Evolutionary conservation across 805 yeast genomes (phyloP).

Genomic region (Nakazawaea anatomiae): DNA sequence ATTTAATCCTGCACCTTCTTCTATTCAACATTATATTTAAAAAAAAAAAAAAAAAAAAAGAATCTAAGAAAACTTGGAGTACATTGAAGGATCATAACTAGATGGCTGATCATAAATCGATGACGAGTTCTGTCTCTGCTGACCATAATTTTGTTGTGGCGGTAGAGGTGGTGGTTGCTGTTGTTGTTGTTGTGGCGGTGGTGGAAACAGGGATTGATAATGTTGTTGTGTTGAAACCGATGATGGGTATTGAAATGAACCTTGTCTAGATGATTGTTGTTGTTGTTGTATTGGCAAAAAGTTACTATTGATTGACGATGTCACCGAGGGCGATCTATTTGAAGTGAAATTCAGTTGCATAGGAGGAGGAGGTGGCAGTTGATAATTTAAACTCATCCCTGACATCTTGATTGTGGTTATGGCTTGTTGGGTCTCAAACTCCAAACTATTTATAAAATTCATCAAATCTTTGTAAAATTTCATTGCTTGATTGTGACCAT

Average conservation of each 20-base stretch:
- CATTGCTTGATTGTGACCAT: slow-evolving; percentile 57
- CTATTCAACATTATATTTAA: too few relatives aligned
- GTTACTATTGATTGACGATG: slow-evolving; percentile 11
- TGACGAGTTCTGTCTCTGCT: slow-evolving; percentile 16
- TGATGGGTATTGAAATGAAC: slow-evolving; percentile 11
- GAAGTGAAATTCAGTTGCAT: slow-evolving; percentile 8
- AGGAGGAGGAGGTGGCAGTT: slow-evolving; percentile 11
- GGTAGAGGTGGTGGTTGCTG: slow-evolving; percentile 16
- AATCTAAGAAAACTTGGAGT: slow-evolving; percentile 24
- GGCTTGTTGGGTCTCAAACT: slow-evolving; percentile 23
- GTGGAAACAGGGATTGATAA: slow-evolving; percentile 4
- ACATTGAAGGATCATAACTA: slow-evolving; percentile 41
- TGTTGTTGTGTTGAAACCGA: not conserved
- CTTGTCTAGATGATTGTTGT: slow-evolving; percentile 15
- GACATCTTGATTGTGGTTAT: slow-evolving; percentile 11
- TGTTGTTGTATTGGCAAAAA: slow-evolving; percentile 11
- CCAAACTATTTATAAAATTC: slow-evolving; percentile 24
- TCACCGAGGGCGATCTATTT: slow-evolving; percentile 8
- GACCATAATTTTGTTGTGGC: slow-evolving; percentile 15
- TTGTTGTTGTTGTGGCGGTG: not conserved
- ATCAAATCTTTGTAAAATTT: slow-evolving; percentile 54
- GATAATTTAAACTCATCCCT: slow-evolving; percentile 15
- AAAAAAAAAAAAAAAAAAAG: not conserved
- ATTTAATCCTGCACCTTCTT: too few relatives aligned
- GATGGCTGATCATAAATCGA: slow-evolving; percentile 40